A percentile compares a stretch with the other conserved stretches of the same genome.
Evolutionary conservation across 164 flowering plant genomes (phyloP).

Genomic region (Magnolia changhungtana): DNA sequence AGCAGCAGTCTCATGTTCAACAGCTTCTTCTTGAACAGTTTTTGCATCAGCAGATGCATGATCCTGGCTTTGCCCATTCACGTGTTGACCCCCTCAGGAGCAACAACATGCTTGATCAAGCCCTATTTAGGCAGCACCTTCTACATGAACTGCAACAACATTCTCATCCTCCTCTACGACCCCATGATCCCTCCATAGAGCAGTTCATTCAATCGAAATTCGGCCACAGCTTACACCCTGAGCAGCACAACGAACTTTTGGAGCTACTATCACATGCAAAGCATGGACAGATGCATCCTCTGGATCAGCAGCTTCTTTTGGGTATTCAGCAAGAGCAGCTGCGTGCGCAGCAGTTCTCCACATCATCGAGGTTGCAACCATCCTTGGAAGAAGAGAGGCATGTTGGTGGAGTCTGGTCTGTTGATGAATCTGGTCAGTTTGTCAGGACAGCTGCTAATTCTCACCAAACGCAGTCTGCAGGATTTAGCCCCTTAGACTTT

Average conservation of each 20-base stretch:
- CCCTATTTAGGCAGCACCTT: slow-evolving; percentile 49
- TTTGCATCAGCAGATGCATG: slow-evolving; percentile 49
- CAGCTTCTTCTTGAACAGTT: slow-evolving; percentile 16
- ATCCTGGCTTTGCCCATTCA: slow-evolving; percentile 46
- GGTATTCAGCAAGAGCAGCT: slow-evolving; percentile 48
- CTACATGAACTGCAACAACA: slow-evolving; percentile 54
- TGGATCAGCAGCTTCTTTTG: slow-evolving; percentile 45
- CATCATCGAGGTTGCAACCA: slow-evolving; percentile 46
- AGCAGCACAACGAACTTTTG: slow-evolving; percentile 47
- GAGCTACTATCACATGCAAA: slow-evolving; percentile 50
- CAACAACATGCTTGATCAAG: slow-evolving; percentile 51
- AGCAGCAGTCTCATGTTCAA: slow-evolving; percentile 22
- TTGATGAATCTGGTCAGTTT: slow-evolving; percentile 51
- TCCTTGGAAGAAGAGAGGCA: slow-evolving; percentile 56
- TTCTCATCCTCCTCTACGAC: slow-evolving; percentile 40
- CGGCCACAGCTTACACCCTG: slow-evolving; percentile 50
- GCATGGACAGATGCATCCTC: slow-evolving; percentile 49
- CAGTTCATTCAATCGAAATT: slow-evolving; percentile 61
- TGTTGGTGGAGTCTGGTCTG: slow-evolving; percentile 52
- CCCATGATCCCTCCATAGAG: slow-evolving; percentile 55
- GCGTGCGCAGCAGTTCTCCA: slow-evolving; percentile 52
- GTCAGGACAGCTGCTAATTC: slow-evolving; percentile 31
- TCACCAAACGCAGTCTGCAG: slow-evolving; percentile 38
- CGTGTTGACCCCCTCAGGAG: slow-evolving; percentile 44
- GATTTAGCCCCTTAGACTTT: slow-evolving; percentile 41